Base-by-base conservation (phyloP, 306 rosid species). In the Delonix regia region DNA sequence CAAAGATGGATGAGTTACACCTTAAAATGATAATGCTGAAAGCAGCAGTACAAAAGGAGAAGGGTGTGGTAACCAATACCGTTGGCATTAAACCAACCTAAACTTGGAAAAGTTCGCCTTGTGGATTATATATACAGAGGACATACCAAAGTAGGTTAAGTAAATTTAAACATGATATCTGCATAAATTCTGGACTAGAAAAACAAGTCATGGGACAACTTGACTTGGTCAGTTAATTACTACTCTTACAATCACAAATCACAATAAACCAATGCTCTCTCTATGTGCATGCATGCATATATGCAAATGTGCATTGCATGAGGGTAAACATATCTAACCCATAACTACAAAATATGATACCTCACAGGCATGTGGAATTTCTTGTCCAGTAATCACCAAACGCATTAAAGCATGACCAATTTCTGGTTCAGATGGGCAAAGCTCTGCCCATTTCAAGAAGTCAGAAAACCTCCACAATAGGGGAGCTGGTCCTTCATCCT, bases 401-500 rank as follows among this genome's bases (percentile, higher is more conserved):
- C 99, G 99, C 99, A 94, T 90, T 82, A 94, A 88, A 49, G 99
- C 92, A 71, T 94, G 99, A 73, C 97, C 99, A 42, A 94, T 88
- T 87, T 94, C 99, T 72, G 94, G 97, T 86, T 92, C 97, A 28
- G 97, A 90, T 75, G 97, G 92, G 59, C 99, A 94, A 78, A 94
- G 97, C 84, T 90, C 97, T 30, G 97, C 97, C 99, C 99, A 94
- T 83, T 92, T 90, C 88, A 94, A 90, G 95, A 94, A 94, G 82
- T 94, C 99, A 18, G 99, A 92, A 86, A 90, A 88, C 75, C 99
- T 90, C 99, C 99, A 94, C 15, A 94, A 82, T 67, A 94, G 79
- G 28, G 99, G 99, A 82, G 97, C 95, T 72, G 99, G 99, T 59
- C 99, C 99, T 89, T 94, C 97, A 79, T 94, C 99, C 87, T 90